Base-by-base conservation (phyloP, 441 rosid genomes). In the Kokia cookei region DNA sequence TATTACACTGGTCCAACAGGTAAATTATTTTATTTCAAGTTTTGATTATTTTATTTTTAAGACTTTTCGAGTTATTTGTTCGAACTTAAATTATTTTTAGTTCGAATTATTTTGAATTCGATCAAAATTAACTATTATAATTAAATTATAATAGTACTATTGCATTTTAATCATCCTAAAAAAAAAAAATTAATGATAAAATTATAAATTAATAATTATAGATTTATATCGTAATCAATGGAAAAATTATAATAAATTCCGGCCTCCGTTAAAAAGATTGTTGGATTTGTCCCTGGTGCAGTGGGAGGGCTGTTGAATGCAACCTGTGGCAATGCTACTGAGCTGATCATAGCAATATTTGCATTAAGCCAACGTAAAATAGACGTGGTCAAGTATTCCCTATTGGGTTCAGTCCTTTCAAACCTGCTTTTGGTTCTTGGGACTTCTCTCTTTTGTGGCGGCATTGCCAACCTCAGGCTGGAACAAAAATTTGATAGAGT, bases 321-420 rank as follows among this genome's bases (percentile, higher is more conserved):
- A 65, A 96, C 99, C 1, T 96, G 99, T 76, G 99, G 99, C 7
- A 96, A 96, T 80, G 99, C 97, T 0, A 92, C 99, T 5, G 99
- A 95, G 82, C 83, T 95, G 72, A 95, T 95, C 72, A 93, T 95
- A 73, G 98, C 98, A 51, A 79, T 91, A 37, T 83, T 95, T 26
- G 99, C 99, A 61, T 86, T 94, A 4, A 69, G 76, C 78, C 82
- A 90, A 62, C 75, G 57, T 53, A 93, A 94, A 73, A 84, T 91
- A 74, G 90, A 81, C 0, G 86, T 95, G 66, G 92, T 95, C 65
- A 95, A 95, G 76, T 91, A 87, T 63, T 93, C 98, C n/a, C 93
- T 95, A n/a, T 69, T 95, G 76, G 99, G 99, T 32, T 95, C 99
- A n/a, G 74, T 95, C 17, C 89, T 95, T 40, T 95, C 99, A 51